Base-by-base conservation (phyloP, 148 eudicot genomes). In the Rhododendron molle region DNA sequence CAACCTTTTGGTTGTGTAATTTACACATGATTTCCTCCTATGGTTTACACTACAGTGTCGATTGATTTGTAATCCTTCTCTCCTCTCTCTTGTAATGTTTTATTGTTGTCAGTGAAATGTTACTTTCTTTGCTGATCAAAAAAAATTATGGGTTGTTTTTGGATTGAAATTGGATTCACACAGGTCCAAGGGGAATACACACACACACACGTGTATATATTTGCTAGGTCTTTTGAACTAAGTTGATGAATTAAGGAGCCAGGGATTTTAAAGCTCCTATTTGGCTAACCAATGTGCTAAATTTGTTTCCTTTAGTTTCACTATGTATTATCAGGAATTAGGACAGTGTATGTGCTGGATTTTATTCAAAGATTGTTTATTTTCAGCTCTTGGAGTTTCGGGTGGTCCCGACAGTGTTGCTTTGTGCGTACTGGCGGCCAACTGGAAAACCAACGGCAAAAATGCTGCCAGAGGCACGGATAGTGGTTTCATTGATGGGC, bases 331-430 rank as follows among this genome's bases (percentile, higher is more conserved):
- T 54, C 7, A 40, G 40, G 20, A 54, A 2, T 56, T 34, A 13
- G 72, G 72, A 36, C 62, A 7, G 58, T 26, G 69, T 36, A 44
- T 73, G 71, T 14, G 23, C 4, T 11, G 43, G 71, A 78, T 60
- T 44, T 43, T 43, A 8, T 62, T n/a, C 0, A 30, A 18, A 46
- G 46, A 23, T 82, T 58, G 69, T 83, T 69, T 77, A 34, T 84
- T 89, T 85, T 88, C 90, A 97, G 99, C 96, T 85, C 84, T 97
- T 52, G 98, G 96, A 38, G 99, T 97, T 65, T 95, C 99, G 81
- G 99, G 99, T 84, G 99, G 99, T 80, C 95, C 99, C 81, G 99
- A 97, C 85, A 97, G 99, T 88, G 92, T 97, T 90, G 98, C 98
- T 20, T 84, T 97, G 5, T 97, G 99, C 87, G 86, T 92, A 77